Evolutionary conservation across 2,329 filamentous ascomycete genomes (phyloP).

Genomic region (Beauveria australis): DNA sequence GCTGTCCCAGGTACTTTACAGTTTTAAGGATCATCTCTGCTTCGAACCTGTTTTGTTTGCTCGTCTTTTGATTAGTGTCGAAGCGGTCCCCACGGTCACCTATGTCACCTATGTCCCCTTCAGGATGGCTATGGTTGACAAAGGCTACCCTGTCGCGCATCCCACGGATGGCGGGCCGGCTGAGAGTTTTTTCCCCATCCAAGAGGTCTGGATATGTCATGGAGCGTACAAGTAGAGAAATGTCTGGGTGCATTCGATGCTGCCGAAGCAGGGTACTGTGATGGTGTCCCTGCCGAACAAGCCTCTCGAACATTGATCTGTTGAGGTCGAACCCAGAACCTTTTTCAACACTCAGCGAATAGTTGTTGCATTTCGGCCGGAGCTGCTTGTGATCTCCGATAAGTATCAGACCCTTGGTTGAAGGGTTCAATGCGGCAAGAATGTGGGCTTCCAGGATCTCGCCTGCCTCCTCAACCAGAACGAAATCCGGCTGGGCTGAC

Average conservation of each 20-base stretch:
- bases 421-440: conserved; percentile 47
- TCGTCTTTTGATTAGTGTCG: conserved; percentile 41
- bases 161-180: conserved; percentile 42
- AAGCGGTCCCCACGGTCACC: conserved; percentile 35
- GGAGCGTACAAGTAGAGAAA: conserved; percentile 48
- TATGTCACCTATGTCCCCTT: conserved; percentile 35
- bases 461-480: conserved; percentile 65
- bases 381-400: conserved; percentile 71
- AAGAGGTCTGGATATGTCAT: conserved; percentile 55
- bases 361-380: conserved; percentile 58
- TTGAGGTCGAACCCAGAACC: conserved; percentile 61
- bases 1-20: conserved; percentile 60
- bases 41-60: conserved; percentile 56
- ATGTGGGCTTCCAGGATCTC: conserved; percentile 62
- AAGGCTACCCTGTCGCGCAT: conserved; percentile 55
- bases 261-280: conserved; percentile 51
- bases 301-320: conserved; percentile 59
- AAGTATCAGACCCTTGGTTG: conserved; percentile 55
- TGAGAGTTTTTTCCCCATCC: conserved; percentile 43
- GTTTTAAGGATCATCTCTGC: conserved; percentile 56
- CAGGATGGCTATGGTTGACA: conserved; percentile 51
- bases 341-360: conserved; percentile 51
- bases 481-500: conserved; percentile 45
- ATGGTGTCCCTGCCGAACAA: conserved; percentile 47
- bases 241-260: conserved; percentile 61